phyloP scores from a whole-genome alignment of 2,329 filamentous ascomycete genomes.

The Cryoendolithus antarcticus region DNA sequence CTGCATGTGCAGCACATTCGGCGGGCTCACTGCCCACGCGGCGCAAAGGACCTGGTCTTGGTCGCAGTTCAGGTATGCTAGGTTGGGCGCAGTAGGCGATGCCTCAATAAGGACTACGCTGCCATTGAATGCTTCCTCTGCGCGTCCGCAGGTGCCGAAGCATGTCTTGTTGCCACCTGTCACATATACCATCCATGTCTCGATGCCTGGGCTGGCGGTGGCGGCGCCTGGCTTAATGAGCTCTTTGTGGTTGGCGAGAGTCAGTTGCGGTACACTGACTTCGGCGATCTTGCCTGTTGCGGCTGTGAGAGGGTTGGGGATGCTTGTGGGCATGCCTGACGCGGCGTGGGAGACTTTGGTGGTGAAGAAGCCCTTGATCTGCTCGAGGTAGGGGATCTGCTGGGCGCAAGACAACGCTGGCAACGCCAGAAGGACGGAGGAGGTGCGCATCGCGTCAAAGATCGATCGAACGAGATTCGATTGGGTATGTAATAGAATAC shows the following conservation, averaged over 20 bases:
- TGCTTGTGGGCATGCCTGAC: conserved; percentile 24
- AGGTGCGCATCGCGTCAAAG: conserved; percentile 38
- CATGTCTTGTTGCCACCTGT: conserved; percentile 71
- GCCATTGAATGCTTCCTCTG: conserved; percentile 50
- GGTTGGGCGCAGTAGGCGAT: conserved; percentile 50
- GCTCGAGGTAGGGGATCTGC: conserved; percentile 50
- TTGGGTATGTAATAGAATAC: no score
- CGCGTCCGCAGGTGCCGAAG: conserved; percentile 52
- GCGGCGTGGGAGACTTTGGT: conserved; percentile 43
- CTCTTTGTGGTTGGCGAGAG: conserved; percentile 58
- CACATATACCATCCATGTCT: conserved; percentile 65
- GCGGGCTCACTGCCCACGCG: conserved; percentile 54
- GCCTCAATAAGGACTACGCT: conserved; percentile 42
- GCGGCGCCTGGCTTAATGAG: conserved; percentile 51
- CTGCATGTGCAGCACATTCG: conserved; percentile 53
- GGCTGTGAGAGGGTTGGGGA: conserved; percentile 35
- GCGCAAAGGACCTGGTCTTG: conserved; percentile 63
- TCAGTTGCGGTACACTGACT: conserved; percentile 45
- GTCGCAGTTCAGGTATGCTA: conserved; percentile 63
- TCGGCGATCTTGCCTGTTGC: conserved; percentile 38
- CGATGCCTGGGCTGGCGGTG: conserved; percentile 45
- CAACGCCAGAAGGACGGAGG: conserved; percentile 38
- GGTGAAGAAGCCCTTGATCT: conserved; percentile 44
- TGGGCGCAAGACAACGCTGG: conserved; percentile 40
- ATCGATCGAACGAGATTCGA: no score